A percentile compares a stretch with the other conserved stretches of the same genome.
These are phyloP conservation scores for Scheffersomyces segobiensis DNA, from an alignment of 1,139 yeast genomes.

Conservation along the genomic window DNA sequence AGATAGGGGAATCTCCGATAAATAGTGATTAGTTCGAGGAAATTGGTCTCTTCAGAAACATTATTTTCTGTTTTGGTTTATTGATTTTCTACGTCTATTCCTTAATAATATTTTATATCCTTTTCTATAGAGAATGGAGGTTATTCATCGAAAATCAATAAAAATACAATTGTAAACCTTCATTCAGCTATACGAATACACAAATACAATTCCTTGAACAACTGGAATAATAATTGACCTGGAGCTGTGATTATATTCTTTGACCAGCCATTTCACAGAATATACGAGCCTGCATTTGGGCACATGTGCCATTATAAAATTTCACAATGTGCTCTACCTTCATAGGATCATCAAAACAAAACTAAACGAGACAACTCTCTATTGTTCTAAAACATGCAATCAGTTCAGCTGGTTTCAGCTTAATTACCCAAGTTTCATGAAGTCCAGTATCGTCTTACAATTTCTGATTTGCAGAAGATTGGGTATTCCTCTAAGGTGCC, in stretches of 20 bases:
- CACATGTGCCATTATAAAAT: background rate
- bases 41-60: background rate
- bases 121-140: background rate
- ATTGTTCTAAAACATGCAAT: background rate
- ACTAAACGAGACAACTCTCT: background rate
- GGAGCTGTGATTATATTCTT: no score
- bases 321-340: background rate
- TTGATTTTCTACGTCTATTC: background rate
- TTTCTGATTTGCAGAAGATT: background rate
- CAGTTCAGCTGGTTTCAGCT: background rate
- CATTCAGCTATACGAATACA: background rate
- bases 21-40: background rate
- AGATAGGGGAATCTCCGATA: no score
- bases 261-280: background rate
- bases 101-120: background rate
- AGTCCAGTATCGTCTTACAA: background rate
- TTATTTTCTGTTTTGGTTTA: no score
- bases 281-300: background rate
- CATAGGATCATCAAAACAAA: background rate
- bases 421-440: background rate
- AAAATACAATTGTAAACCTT: background rate
- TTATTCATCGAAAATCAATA: background rate
- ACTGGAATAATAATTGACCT: background rate
- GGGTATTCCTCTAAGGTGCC: background rate
- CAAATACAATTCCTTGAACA: background rate